Percentiles rank a stretch among this genome's conserved stretches.
phyloP scores from a whole-genome alignment of 139 green algal species.

The Penium margaritaceum region DNA sequence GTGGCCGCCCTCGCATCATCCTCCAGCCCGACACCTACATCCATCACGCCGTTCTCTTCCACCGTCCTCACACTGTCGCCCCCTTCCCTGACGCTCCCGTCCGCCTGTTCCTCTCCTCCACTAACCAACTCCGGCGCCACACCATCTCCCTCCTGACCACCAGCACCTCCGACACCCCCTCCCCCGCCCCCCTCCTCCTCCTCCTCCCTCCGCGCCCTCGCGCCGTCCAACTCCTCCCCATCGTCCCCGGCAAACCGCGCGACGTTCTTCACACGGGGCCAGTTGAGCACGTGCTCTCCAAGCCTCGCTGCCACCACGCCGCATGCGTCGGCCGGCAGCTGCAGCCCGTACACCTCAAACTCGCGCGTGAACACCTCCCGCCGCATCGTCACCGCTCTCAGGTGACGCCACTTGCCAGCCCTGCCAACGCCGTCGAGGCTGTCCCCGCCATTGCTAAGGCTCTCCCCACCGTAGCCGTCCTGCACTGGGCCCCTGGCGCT shows the following conservation, averaged over 20 bases:
- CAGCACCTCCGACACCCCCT: not conserved
- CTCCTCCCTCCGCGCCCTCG: not conserved
- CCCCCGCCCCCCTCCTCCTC: not conserved
- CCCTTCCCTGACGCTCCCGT: not conserved
- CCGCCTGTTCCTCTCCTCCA: not conserved
- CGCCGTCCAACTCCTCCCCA: not conserved
- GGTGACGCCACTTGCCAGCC: not conserved
- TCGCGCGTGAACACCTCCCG: not conserved
- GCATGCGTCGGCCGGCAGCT: not conserved
- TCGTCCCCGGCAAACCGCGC: not conserved
- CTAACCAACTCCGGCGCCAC: not conserved
- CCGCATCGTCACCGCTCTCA: not conserved
- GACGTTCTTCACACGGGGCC: constrained; percentile 30
- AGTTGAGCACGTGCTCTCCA: constrained; percentile 18
- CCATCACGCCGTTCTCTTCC: no score
- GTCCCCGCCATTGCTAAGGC: not conserved
- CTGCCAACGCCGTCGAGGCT: not conserved
- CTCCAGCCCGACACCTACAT: no score
- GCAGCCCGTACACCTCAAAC: constrained; percentile 47
- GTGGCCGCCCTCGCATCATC: no score
- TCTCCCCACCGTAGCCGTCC: no score
- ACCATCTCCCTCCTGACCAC: not conserved
- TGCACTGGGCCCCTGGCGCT: no score
- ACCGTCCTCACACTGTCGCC: not conserved
- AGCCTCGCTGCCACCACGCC: constrained; percentile 32